Conservation (phyloP, 1,139 yeast genomes). For the Kodamaea sp. region DNA sequence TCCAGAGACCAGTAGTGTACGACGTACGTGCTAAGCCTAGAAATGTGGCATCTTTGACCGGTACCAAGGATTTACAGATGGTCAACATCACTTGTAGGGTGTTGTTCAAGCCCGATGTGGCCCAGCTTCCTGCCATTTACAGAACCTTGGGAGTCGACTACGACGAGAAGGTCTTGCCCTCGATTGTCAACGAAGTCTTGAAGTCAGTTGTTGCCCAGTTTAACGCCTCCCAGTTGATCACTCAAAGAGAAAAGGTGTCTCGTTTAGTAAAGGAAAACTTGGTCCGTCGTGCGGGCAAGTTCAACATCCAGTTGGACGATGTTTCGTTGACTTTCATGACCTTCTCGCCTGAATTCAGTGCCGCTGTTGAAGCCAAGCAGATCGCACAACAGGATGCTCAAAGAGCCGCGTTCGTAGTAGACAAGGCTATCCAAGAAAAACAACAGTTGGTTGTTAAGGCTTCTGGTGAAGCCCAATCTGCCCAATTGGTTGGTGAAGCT, state of each 20-base stretch:
- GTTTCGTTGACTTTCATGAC: slow-evolving; percentile 96
- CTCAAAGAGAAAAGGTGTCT: slow-evolving; percentile 96
- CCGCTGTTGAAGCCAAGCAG: slow-evolving; percentile 98
- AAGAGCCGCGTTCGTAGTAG: slow-evolving; percentile 95
- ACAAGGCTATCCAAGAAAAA: slow-evolving; percentile 95
- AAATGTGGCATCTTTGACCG: slow-evolving; percentile 95
- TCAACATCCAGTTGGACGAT: slow-evolving; percentile 87
- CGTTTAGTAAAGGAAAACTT: slow-evolving; percentile 87
- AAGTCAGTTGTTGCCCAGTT: slow-evolving; percentile 97
- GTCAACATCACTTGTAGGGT: slow-evolving; percentile 98
- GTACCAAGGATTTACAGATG: slow-evolving; percentile 98
- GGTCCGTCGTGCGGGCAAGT: slow-evolving; percentile 87
- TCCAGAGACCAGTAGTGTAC: slow-evolving; percentile 88
- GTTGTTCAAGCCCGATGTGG: slow-evolving; percentile 81
- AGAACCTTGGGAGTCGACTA: slow-evolving; percentile 92
- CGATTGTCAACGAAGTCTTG: slow-evolving; percentile 94
- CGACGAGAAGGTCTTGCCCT: slow-evolving; percentile 95
- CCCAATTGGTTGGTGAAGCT: slow-evolving; percentile 98
- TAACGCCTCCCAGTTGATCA: slow-evolving; percentile 95
- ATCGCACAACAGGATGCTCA: slow-evolving; percentile 99
- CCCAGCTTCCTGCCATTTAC: slow-evolving; percentile 77
- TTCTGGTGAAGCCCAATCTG: slow-evolving; percentile 98
- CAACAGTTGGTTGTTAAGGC: slow-evolving; percentile 96
- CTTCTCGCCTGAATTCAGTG: slow-evolving; percentile 95
- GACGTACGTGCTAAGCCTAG: slow-evolving; percentile 98